Base-by-base conservation (phyloP, 2,329 filamentous ascomycete species). In the Albifimbria verrucaria region DNA sequence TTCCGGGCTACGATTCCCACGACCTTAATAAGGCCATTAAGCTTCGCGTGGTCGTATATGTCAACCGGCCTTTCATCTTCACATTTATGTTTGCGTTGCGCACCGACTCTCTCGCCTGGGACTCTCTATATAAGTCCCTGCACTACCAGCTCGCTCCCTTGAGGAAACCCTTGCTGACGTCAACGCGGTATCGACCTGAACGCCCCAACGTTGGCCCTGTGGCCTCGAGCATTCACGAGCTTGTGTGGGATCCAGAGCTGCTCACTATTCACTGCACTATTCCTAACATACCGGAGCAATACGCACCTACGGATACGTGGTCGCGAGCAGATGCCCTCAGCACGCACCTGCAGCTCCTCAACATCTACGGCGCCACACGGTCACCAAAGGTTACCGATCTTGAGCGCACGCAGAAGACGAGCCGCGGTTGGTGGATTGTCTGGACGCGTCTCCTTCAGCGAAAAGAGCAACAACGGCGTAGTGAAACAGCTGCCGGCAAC, bases 41-140 rank as follows among this genome's bases (percentile, higher is more conserved):
- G 59, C 68, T 92, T 42, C 82, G 86, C 1, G 86, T 90, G 1
- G 80, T 92, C 7, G 80, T 92, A 48, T 92, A 92, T 64, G 81
- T 87, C 45, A 84, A 86, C 66, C 81, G 80, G 22, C 90, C 90
- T 0, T 93, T 93, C 68, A 81, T 93, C 47, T 92, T 89, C 66
- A 82, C 86, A 1, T 87, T 94, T 55, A 74, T 94, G 4, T 93
- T 93, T 67, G 63, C 66, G 11, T 65, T 73, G 15, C 76, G 77
- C 46, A 86, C 87, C 7, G 77, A 82, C 51, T 81, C 83, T 1
- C 68, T 86, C 2, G 77, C 78, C 4, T 79, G 75, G 66, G 73
- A 80, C n/a, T 62, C 72, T 0, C 68, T 86, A 7, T 87, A 87
- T 64, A 77, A 76, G 45, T 81, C 80, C 2, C 69, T 88, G 21